Evolutionary conservation across 306 rosid species (phyloP), one percentile per base, ranked within the genome.

Genomic region (Astragalus membranaceus): DNA sequence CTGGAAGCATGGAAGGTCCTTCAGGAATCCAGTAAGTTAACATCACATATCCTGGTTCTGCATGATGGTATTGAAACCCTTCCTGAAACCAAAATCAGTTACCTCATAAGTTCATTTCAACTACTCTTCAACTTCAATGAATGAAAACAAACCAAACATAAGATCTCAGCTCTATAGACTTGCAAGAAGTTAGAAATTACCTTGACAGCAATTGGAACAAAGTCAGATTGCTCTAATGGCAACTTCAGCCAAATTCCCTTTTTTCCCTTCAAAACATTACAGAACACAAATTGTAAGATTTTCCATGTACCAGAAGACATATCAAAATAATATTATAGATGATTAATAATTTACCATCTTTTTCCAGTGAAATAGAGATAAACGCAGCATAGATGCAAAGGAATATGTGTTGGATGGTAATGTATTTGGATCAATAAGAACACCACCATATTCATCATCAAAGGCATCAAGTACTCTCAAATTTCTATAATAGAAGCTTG

Each of bases 201-300:
- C 99, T 94, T 88, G 39, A 94, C 76, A 37, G 97, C 95, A 55
- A 84, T 43, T 2, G 99, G 96, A 69, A 94, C 95, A 57, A 94
- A 87, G 48, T 86, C 89, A 11, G 91, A 89, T 62, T 79, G 77
- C 37, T 91, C 96, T 49, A 83, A 72, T 0, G 83, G 95, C 78
- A 94, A 71, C 86, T 91, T 87, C 14, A 94, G 97, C 99, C 99
- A 94, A 70, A 94, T 70, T 55, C 99, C 99, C 73, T 90, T 89
- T 86, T 90, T 94, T 70, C 98, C 96, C 98, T 94, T 80, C 64
- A 81, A 72, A 75, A 64, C 23, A 42, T 44, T 79, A 71, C 12
- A 54, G 10, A 39, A 23, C 50, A 11, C 30, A 30, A 7, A 17
- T 49, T 49, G 53, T 65, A 46, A 74, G 47, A 10, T 39, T 17